Base-by-base conservation (phyloP, 768 basidiomycete species). In the Strobilomyces confusus region DNA sequence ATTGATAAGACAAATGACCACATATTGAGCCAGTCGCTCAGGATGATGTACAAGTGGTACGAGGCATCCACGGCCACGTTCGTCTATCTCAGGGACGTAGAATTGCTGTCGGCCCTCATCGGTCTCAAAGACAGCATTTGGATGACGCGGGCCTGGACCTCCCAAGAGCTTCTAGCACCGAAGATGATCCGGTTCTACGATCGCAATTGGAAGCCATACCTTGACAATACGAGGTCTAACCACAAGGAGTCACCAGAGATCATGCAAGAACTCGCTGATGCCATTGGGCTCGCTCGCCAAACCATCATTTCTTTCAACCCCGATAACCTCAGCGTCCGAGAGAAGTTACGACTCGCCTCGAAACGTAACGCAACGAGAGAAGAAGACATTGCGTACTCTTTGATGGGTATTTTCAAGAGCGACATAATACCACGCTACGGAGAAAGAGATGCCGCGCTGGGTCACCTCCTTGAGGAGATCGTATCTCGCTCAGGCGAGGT, bases 121-220 rank as follows among this genome's bases (percentile, higher is more conserved):
- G n/a, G n/a, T 36, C 58, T 59, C n/a, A 32, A 15, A 14, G 5
- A 2, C 5, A 51, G n/a, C 19, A 0, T 8, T 2, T 59, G 58
- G 58, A 59, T 59, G 58, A 51, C 26, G 7, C 57, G 57, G 14
- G 57, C 43, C 5, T 59, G 58, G 58, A 59, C 58, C 0, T 20
- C 45, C 4, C 59, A 56, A 30, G 59, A 60, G 26, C 44, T 60
- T 33, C 59, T 60, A 11, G 58, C 42, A 8, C 33, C 57, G 0
- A 54, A 51, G 9, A 19, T 55, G 25, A 32, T 58, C 37, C 20
- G 57, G 12, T 59, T 59, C 34, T 59, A 48, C 6, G n/a, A n/a
- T n/a, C n/a, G n/a, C n/a, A n/a, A n/a, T n/a, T n/a, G n/a, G n/a
- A n/a, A n/a, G n/a, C n/a, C n/a, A n/a, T n/a, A n/a, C n/a, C n/a